Evolutionary conservation across 495 filamentous ascomycete species (phyloP).

Genomic region (Darksidea phi): DNA sequence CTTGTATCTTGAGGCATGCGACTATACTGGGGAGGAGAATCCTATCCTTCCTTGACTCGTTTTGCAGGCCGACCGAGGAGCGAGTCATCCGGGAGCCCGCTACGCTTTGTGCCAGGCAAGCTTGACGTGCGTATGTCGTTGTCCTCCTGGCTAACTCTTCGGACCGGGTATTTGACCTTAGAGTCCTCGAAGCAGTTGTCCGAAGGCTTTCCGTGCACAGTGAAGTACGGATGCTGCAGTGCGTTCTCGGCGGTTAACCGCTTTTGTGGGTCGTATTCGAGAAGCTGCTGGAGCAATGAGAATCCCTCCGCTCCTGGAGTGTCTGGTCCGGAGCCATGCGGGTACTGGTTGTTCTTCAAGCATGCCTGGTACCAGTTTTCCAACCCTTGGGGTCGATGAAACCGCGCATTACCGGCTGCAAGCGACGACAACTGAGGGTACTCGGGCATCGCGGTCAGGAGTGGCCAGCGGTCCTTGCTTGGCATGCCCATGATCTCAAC

Average conservation of each 20-base stretch:
- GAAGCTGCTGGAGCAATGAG: constrained; percentile 71
- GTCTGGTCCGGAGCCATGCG: constrained; percentile 49
- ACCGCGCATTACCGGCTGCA: constrained; percentile 44
- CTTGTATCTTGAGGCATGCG: no score
- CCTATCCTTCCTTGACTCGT: constrained; percentile 59
- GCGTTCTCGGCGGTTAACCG: constrained; percentile 82
- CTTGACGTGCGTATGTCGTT: constrained; percentile 89
- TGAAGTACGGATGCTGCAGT: constrained; percentile 84
- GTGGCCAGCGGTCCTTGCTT: constrained; percentile 83
- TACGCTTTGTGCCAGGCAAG: constrained; percentile 87
- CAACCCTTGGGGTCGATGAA: constrained; percentile 51
- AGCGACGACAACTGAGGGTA: constrained; percentile 71
- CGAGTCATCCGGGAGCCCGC: constrained; percentile 81
- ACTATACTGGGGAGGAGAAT: not conserved
- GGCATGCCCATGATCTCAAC: constrained; percentile 92
- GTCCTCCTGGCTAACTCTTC: constrained; percentile 88
- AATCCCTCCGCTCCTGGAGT: constrained; percentile 74
- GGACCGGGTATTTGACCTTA: constrained; percentile 81
- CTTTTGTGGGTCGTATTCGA: constrained; percentile 91
- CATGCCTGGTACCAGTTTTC: constrained; percentile 66
- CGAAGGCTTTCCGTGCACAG: constrained; percentile 56
- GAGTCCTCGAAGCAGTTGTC: constrained; percentile 89
- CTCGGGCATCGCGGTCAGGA: constrained; percentile 77
- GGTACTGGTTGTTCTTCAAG: constrained; percentile 58
- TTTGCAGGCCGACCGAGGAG: constrained; percentile 62